Evolutionary conservation across 805 yeast species (phyloP).

Genomic region (Cyberlindnera samutprakarnensis): DNA sequence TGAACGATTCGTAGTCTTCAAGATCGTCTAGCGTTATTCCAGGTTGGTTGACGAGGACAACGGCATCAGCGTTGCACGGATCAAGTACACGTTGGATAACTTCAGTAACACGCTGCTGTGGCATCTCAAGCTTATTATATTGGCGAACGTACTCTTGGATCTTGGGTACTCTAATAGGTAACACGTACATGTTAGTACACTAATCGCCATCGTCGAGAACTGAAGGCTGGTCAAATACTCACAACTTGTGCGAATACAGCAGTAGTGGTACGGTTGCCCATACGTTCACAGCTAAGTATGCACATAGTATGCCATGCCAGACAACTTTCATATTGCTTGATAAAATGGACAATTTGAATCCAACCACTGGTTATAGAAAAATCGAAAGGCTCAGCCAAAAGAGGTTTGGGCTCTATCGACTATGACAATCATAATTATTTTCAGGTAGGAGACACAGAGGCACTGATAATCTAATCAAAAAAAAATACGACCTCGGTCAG

Average conservation of each 20-base stretch:
- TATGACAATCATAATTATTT: background rate
- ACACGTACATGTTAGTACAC: constrained; percentile 3
- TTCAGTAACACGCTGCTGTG: constrained; percentile 22
- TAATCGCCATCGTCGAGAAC: too few relatives aligned
- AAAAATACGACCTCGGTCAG: constrained; percentile 35
- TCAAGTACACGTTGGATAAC: constrained; percentile 26
- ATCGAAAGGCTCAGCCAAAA: too few relatives aligned
- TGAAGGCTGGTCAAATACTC: constrained; percentile 2
- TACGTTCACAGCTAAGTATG: too few relatives aligned
- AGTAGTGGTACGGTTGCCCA: constrained; percentile 12
- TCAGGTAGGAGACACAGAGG: background rate
- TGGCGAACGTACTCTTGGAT: constrained; percentile 20
- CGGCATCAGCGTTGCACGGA: constrained; percentile 48
- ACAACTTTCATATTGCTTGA: too few relatives aligned
- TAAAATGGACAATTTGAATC: too few relatives aligned
- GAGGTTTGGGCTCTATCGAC: too few relatives aligned
- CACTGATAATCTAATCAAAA: background rate
- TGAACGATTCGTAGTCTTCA: constrained; percentile 34
- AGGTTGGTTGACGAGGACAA: constrained; percentile 47
- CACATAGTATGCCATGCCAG: too few relatives aligned
- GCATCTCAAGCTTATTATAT: constrained; percentile 17
- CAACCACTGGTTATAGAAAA: too few relatives aligned
- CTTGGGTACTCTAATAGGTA: constrained; percentile 22
- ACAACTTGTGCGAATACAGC: constrained; percentile 17
- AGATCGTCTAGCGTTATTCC: constrained; percentile 44